Evolutionary conservation across 495 filamentous ascomycete genomes (phyloP), one percentile per base, ranked within the genome.

Genomic region (Talaromyces trachyspermus): DNA sequence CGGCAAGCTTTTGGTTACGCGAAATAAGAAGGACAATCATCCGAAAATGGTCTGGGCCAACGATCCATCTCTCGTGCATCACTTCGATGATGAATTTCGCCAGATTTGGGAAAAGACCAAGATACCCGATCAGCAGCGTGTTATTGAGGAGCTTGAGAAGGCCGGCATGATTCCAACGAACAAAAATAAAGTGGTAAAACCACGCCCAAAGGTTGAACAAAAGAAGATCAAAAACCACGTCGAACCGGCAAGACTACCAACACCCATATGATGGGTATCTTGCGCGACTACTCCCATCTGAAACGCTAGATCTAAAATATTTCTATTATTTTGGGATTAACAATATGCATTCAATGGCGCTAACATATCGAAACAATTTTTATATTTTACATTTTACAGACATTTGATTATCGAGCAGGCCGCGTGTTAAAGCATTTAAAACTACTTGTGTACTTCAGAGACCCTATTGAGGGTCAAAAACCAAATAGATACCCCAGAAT

Each of bases 1-100:
- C 54, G 83, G 87, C 46, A 83, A 85, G 65, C 70, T 97, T 10
- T 70, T 96, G 15, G 85, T 95, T 12, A 84, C 85, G 22, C 78
- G 89, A 30, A 90, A 89, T 47, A 95, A 94, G 71, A 97, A 97
- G 67, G 94, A 97, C 57, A 83, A 87, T 52, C 78, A 81, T 52
- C 78, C 89, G 4, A 79, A 81, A 55, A 85, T 84, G 72, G 83
- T 97, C 23, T 98, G 90, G 89, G 76, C 80, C 8, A 86, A 98
- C 59, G 84, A 92, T 54, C 78, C 89, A 3, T 81, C 80, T 4
- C 72, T 95, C 27, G 77, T 80, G 45, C 79, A 86, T 59, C 62
- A 74, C 27, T 79, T 96, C 44, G 90, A 96, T 50, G 66, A 79
- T 6, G 86, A 95, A 60, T 95, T 97, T 59, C 74, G 80, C 59